Percentiles rank a stretch among this genome's conserved stretches.
These are phyloP conservation scores for Pterocarpus santalinus DNA, from an alignment of 306 rosid species.

Conservation along the genomic window DNA sequence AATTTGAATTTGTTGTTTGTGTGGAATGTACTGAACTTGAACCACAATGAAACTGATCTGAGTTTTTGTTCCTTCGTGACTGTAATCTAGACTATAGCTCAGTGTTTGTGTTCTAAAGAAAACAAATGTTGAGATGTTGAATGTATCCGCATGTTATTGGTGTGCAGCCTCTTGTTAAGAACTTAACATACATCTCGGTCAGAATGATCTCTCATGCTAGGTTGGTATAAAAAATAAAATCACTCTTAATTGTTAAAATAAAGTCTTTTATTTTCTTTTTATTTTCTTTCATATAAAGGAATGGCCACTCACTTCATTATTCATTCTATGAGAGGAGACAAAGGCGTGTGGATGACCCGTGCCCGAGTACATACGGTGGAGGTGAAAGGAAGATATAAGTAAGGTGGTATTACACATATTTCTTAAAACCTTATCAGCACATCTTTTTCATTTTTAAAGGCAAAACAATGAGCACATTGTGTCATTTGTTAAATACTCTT, in stretches of 20 bases:
- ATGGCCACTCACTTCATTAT: neutral
- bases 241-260: neutral
- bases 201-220: neutral
- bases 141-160: neutral
- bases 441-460: too few species aligned
- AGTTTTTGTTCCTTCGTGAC: neutral
- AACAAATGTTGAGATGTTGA: neutral
- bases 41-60: neutral
- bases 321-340: neutral
- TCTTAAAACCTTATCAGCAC: too few species aligned
- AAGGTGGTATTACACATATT: too few species aligned
- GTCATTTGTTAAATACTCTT: too few species aligned
- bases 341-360: neutral
- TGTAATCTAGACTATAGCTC: neutral
- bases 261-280: too few species aligned
- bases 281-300: neutral
- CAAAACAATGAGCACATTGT: too few species aligned
- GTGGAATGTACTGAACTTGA: constrained; percentile 3
- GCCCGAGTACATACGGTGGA: neutral
- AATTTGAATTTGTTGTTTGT: constrained; percentile 24
- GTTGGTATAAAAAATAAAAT: neutral
- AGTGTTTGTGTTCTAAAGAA: neutral
- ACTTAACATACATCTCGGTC: too few species aligned
- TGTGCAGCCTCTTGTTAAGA: neutral
- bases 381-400: neutral